Evolutionary conservation across 441 rosid species (phyloP).

Genomic region (Adansonia grandidieri): DNA sequence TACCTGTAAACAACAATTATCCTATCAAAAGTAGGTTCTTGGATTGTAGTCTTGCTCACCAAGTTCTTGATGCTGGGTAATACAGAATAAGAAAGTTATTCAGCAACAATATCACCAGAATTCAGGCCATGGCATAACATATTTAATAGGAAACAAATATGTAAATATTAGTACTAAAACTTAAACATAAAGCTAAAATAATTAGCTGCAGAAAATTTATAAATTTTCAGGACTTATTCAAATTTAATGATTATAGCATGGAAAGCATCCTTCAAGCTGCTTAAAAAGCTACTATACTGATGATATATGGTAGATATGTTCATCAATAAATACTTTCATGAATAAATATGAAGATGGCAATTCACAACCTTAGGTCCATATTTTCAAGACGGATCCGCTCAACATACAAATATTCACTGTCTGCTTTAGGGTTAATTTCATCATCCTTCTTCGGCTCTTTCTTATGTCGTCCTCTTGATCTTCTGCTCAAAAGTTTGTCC

Average conservation of each 20-base stretch:
- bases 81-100: constrained; percentile 30
- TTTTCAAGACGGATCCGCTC: constrained; percentile 91
- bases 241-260: constrained; percentile 8
- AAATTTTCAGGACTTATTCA: background rate
- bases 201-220: background rate
- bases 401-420: constrained; percentile 58
- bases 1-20: constrained; percentile 95
- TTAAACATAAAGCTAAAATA: background rate
- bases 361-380: constrained; percentile 72
- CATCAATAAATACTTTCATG: background rate
- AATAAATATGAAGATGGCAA: background rate
- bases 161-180: background rate
- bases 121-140: background rate
- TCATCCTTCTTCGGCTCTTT: constrained; percentile 75
- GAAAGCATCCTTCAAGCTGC: constrained; percentile 19
- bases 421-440: constrained; percentile 59
- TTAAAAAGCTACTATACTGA: background rate
- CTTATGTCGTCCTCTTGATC: constrained; percentile 38
- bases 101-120: background rate
- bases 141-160: constrained; percentile 2
- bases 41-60: constrained; percentile 77
- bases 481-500: constrained; percentile 60
- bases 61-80: constrained; percentile 60
- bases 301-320: background rate
- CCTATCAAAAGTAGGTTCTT: constrained; percentile 95